These are phyloP conservation scores for Botrytis pseudocinerea DNA, from an alignment of 2,329 filamentous ascomycete species.

Conservation along the genomic window DNA sequence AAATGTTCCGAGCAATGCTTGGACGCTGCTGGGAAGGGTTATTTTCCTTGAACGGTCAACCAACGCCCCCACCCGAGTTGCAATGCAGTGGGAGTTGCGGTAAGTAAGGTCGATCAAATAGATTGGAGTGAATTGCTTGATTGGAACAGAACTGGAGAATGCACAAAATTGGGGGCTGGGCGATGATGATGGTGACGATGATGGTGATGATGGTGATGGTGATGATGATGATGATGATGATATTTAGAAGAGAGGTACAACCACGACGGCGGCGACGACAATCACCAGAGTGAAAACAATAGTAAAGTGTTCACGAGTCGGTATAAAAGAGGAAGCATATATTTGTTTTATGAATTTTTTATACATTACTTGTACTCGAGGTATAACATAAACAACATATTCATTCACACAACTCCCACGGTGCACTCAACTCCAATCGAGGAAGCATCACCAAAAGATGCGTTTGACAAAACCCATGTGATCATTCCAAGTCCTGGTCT, in stretches of 20 bases:
- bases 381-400: too few species aligned
- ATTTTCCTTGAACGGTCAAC: background rate
- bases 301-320: too few species aligned
- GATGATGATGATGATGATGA: background rate
- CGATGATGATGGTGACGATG: background rate
- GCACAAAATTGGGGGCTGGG: background rate
- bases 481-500: too few species aligned
- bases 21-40: slow-evolving; percentile 12
- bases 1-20: slow-evolving; percentile 9
- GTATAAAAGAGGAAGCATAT: background rate
- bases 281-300: too few species aligned
- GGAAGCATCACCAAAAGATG: too few species aligned
- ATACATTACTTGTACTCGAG: too few species aligned
- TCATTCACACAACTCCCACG: too few species aligned
- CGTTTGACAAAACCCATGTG: too few species aligned
- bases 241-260: background rate
- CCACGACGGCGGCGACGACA: background rate
- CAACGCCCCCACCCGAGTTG: slow-evolving; percentile 14
- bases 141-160: background rate
- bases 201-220: too few species aligned
- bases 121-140: background rate
- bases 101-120: background rate
- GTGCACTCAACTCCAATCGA: too few species aligned
- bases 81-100: slow-evolving; percentile 3
- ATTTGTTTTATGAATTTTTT: too few species aligned